phyloP scores from a whole-genome alignment of 2,329 filamentous ascomycete species.

The Stenocarpella maydis region DNA sequence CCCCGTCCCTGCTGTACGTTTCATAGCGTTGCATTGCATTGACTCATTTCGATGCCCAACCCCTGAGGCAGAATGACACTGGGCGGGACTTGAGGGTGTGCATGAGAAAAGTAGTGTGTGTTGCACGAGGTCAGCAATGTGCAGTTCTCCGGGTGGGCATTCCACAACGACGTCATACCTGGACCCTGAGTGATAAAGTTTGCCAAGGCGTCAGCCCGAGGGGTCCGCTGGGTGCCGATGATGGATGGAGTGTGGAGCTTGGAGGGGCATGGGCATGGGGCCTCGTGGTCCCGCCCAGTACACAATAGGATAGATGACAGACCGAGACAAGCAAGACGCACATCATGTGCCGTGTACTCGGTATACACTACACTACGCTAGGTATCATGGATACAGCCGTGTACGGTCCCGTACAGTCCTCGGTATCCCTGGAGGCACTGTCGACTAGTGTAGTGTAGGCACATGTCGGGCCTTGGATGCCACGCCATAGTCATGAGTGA shows the following conservation, averaged over 20 bases:
- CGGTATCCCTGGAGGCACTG: not conserved
- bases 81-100: not conserved
- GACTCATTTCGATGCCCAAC: constrained; percentile 1
- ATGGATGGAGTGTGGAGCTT: constrained; percentile 18
- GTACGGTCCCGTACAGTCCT: not conserved
- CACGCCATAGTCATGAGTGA: constrained; percentile 15
- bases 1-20: not conserved
- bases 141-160: constrained; percentile 4
- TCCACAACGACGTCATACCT: constrained; percentile 26
- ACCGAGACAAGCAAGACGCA: too few relatives aligned
- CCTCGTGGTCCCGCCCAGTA: constrained; percentile 6
- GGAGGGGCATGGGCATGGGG: not conserved
- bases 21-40: not conserved
- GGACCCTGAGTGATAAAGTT: constrained; percentile 24
- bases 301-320: constrained; percentile 3
- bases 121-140: constrained; percentile 3
- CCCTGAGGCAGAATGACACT: not conserved
- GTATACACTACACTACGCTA: too few relatives aligned
- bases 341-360: not conserved
- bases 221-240: constrained; percentile 16
- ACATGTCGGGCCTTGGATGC: not conserved
- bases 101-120: constrained; percentile 9
- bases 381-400: not conserved
- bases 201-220: not conserved
- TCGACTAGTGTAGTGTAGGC: not conserved